Base-by-base conservation (phyloP, 495 filamentous ascomycete genomes). In the Antarctomyces pellizariae region DNA sequence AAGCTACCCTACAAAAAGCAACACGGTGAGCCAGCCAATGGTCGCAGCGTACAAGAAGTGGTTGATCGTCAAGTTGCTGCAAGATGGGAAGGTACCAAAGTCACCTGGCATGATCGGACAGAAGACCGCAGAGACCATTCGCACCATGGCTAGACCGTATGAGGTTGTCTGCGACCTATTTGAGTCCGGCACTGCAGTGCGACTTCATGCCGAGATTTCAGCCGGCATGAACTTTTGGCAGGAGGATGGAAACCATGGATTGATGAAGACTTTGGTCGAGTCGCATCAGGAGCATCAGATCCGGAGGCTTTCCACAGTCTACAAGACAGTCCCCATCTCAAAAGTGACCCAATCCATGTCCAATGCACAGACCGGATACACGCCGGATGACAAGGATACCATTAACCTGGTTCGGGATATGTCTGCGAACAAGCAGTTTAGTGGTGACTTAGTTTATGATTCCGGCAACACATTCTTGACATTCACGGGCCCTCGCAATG, bases 31-130 rank as follows among this genome's bases (percentile, higher is more conserved):
- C 48, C 71, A 67, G 46, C 58, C 86, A 16, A 79, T 82, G 71
- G 57, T 75, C 2, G 80, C 91, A 38, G 78, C 77, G 8, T 89
- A 90, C 54, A 90, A 84, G 46, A 93, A 89, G 50, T 91, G 78
- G 73, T 46, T 86, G 5, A 50, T 97, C n/a, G 62, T 83, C 3
- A 62, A 66, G 18, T 49, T 91, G 19, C 54, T 95, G 6, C 53
- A 58, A 11, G 51, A 69, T 22, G 84, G 84, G 40, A 71, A 63
- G 48, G 61, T 72, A 6, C 42, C 34, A 3, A 38, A 49, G 36
- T 44, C 43, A 13, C 53, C 47, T 6, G 12, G 37, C 18, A 33
- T 33, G 18, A 45, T 57, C 10, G 46, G 55, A 31, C 30, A 44
- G 1, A 37, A 47, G 18, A 57, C 66, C 7, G 47, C 55, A 24